Base-by-base conservation (phyloP, 2,329 filamentous ascomycete species). In the Colletotrichum cordylinicola region DNA sequence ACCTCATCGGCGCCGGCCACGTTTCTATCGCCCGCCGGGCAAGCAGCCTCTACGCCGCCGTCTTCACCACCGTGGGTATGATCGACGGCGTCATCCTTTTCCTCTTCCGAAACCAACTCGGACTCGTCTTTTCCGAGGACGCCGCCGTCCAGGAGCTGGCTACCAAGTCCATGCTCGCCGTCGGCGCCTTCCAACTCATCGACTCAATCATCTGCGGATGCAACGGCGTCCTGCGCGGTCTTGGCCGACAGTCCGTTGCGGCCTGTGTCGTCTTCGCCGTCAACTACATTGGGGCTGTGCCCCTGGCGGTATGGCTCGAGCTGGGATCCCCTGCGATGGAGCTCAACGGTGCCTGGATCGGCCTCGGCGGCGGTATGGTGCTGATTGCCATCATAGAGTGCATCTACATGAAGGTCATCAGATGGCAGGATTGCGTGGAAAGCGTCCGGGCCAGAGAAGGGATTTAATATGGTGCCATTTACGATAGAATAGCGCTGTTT, bases 1-100 rank as follows among this genome's bases (percentile, higher is more conserved):
- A 87, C 72, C 82, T 87, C 27, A 84, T 87, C 24, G 86, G 86
- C 6, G 85, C 82, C 2, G 84, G 83, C 0, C 78, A 79, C 8
- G 78, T 86, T 2, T 37, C 76, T 2, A 78, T 79, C 6, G 84
- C 84, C 10, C 82, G 82, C 6, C 81, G 82, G 16, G 84, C 82
- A 0, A 76, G 81, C 5, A 55, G 78, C 0, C 71, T 85, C 6
- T 85, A 85, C 56, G 81, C 80, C 18, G 76, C 80, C n/a, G 81
- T 85, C 43, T 83, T 84, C 67, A 58, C 78, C 4, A 67, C 78
- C 1, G 78, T 86, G 61, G 84, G 85, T 16, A 52, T 80, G n/a
- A 74, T 83, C n/a, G 82, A 86, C 60, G 84, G 83, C 6, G 48
- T 81, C 3, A 60, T 83, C 24, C 78, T 84, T 24, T 82, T 82